These are phyloP conservation scores for Apiotrichum akiyoshidainum DNA, from an alignment of 1,284 basidiomycete genomes.

Conservation along the genomic window DNA sequence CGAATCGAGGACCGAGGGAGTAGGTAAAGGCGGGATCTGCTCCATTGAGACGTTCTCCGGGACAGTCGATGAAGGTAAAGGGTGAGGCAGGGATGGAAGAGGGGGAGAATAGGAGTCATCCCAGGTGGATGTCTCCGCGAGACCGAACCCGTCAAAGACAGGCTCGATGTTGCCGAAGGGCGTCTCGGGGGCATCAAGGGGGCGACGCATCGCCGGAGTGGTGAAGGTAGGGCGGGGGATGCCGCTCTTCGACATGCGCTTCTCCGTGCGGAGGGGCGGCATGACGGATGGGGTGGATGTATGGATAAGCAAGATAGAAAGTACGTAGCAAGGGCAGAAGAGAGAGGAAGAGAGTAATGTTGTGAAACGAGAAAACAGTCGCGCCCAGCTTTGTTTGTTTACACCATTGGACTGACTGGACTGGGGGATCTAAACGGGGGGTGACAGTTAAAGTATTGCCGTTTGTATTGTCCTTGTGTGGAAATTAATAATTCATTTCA, in stretches of 20 bases:
- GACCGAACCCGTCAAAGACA: conserved; percentile 15
- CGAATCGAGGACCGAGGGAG: too few species aligned
- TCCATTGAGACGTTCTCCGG: too few species aligned
- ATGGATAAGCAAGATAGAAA: not conserved
- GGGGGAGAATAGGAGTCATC: not conserved
- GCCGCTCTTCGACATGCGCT: not conserved
- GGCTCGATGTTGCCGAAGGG: conserved; percentile 17
- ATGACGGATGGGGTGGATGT: not conserved
- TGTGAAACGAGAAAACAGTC: not conserved
- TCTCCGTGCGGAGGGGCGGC: not conserved
- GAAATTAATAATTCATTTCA: too few species aligned
- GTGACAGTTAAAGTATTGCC: too few species aligned
- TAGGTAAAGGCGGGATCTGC: too few species aligned
- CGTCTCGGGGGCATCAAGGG: conserved; percentile 1
- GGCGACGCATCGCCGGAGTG: not conserved
- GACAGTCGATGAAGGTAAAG: not conserved
- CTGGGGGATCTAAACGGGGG: too few species aligned
- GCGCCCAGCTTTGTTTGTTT: not conserved
- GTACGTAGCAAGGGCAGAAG: not conserved
- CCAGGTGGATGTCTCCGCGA: conserved; percentile 13
- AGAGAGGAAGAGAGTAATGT: not conserved
- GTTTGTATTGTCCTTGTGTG: too few species aligned
- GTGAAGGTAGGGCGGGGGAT: not conserved
- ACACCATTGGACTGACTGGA: not conserved
- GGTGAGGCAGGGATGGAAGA: not conserved